Percentiles rank a stretch among this genome's conserved stretches.
Conservation (phyloP, 352 stramenopile species). For the Phytopythium oedochilum region DNA sequence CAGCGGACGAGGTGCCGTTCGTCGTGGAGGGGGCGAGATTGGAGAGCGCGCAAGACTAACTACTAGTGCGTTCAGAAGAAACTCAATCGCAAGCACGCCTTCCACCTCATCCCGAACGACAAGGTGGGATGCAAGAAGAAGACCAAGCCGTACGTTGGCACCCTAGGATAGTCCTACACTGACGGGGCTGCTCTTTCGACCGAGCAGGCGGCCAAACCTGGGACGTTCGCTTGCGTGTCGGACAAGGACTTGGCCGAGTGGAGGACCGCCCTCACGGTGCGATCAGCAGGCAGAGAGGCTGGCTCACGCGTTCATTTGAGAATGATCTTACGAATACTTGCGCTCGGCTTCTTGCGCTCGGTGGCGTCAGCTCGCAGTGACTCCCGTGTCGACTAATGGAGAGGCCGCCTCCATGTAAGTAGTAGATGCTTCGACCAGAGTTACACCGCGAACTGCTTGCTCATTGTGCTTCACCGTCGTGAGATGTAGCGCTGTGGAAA, state of each 20-base stretch:
- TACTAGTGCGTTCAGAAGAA: conserved; percentile 62
- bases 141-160: neutral
- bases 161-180: too few species aligned
- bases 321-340: too few species aligned
- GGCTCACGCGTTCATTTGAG: neutral
- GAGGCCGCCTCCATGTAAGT: neutral
- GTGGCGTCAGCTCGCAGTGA: neutral
- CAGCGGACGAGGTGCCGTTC: conserved; percentile 41
- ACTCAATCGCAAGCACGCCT: conserved; percentile 53
- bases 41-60: too few species aligned
- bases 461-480: too few species aligned
- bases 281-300: neutral
- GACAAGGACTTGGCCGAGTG: conserved; percentile 58
- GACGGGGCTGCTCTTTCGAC: too few species aligned
- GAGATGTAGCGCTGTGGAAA: conserved; percentile 35
- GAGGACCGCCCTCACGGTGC: conserved; percentile 46
- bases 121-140: conserved; percentile 28
- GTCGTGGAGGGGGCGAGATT: too few species aligned
- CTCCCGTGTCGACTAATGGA: neutral
- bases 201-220: conserved; percentile 33
- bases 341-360: too few species aligned
- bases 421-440: too few species aligned
- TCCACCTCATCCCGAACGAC: conserved; percentile 47
- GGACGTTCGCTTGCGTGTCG: conserved; percentile 56
- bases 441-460: too few species aligned